phyloP scores from a whole-genome alignment of 2,329 filamentous ascomycete genomes.

The Epichloe elymi region DNA sequence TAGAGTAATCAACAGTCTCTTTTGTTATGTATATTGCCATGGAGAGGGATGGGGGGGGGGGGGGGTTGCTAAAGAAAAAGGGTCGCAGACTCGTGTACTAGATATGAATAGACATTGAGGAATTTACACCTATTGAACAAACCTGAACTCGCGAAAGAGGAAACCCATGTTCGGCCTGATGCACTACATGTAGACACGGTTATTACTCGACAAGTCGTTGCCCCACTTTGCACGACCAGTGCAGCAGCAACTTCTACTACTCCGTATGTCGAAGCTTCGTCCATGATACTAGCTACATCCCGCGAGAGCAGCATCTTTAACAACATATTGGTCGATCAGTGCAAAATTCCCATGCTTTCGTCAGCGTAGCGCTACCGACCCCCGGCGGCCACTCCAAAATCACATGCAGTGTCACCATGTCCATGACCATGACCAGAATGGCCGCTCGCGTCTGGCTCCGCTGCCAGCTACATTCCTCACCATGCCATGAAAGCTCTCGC shows the following conservation, averaged over 20 bases:
- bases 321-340: too few relatives aligned
- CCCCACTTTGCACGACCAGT: not conserved
- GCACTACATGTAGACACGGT: too few relatives aligned
- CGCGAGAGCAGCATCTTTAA: too few relatives aligned
- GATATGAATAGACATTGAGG: constrained; percentile 21
- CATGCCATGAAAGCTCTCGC: not conserved
- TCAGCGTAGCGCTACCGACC: too few relatives aligned
- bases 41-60: constrained; percentile 1
- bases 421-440: not conserved
- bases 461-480: not conserved
- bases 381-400: too few relatives aligned
- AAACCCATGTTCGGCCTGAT: too few relatives aligned
- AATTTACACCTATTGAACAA: not conserved
- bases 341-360: too few relatives aligned
- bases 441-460: not conserved
- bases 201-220: not conserved
- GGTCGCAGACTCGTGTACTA: constrained; percentile 21
- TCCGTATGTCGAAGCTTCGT: too few relatives aligned
- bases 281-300: too few relatives aligned
- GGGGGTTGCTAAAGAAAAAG: constrained; percentile 13
- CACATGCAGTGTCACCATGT: not conserved
- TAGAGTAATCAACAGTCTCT: constrained; percentile 45
- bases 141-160: not conserved
- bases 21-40: constrained; percentile 24
- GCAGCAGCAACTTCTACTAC: not conserved